Evolutionary conservation across 345 rosid species (phyloP), one percentile per base, ranked within the genome.

Genomic region (Bretschneidera sinensis): DNA sequence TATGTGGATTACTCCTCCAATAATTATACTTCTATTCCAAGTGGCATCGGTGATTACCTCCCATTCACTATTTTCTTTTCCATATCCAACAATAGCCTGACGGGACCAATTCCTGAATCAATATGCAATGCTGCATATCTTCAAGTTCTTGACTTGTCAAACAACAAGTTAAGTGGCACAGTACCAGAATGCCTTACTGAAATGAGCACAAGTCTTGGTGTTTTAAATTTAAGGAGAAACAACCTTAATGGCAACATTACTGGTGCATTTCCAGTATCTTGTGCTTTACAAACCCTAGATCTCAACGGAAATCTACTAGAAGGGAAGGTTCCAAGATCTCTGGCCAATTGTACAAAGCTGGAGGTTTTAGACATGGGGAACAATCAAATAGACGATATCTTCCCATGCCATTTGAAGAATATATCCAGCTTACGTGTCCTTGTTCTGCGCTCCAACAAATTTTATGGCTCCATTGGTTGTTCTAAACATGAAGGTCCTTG

Each of bases 291-390:
- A 61, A 77, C 81, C 80, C 2, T 53, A 14, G 77, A 71, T 70
- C 60, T 83, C 34, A 70, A 59, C 18, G 70, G 70, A 20, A 83
- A 78, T 72, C 54, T 0, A 1, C 23, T 83, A 0, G 48, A 22
- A 21, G 88, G 85, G 1, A 54, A 0, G 0, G 6, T 83, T 28
- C 77, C 81, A 0, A 56, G 19, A 59, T 76, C 82, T 15, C 7
- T 86, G 24, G 62, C 48, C 33, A 83, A 59, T 0, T 85, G 84
- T 22, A 35, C 5, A 8, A 9, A 0, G 15, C 59, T 86, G 20
- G 79, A 80, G 70, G 72, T 86, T 54, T 6, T 83, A 14, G 66
- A 78, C 33, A 39, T 86, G 7, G 84, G 79, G 1, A 64, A 61
- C 31, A 86, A 86, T 63, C 43, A 0, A 4, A 63, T 81, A 13